Evolutionary conservation across 2,329 filamentous ascomycete genomes (phyloP), one percentile per base, ranked within the genome.

Genomic region (Coniochaeta sp.): DNA sequence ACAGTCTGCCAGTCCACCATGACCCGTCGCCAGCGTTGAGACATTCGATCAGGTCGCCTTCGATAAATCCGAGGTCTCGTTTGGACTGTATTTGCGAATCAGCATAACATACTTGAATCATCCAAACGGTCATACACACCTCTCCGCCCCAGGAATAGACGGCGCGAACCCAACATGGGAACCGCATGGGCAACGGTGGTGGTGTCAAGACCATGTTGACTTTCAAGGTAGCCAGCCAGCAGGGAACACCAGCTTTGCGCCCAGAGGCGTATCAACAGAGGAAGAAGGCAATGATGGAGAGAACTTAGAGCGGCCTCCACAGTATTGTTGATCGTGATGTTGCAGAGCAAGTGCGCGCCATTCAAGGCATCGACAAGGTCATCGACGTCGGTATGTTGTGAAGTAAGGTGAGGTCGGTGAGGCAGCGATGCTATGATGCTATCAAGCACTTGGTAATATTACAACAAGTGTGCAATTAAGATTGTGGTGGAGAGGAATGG

Each of bases 31-130:
- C 95, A 22, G 95, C 95, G 73, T 99, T 99, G 59, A 99, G 81
- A 71, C 93, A 97, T 83, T 99, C 95, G 73, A 99, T 99, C 66
- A 99, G 77, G 75, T 99, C 95, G 64, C 95, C 95, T 75, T 99
- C 95, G 67, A 99, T 89, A 75, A 99, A 99, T 17, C 95, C 95
- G 61, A 99, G 82, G 72, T 99, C 95, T 73, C 89, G 87, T 79
- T 96, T 96, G 26, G 89, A 93, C 87, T 89, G 62, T 14, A 63
- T 19, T n/a, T 59, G 57, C 50, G 63, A n/a, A 67, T 72, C 60
- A 71, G 70, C 60, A 65, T 34, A 40, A 36, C 34, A 28, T 26
- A 34, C n/a, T 14, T 26, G 50, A 59, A 47, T 24, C 17, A 33
- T 19, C 47, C 57, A 50, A 2, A 59, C 6, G 34, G 26, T 6